These are phyloP conservation scores for Syncephalastrum contaminatum DNA, from an alignment of 371 early-diverging fungal species.

Conservation along the genomic window DNA sequence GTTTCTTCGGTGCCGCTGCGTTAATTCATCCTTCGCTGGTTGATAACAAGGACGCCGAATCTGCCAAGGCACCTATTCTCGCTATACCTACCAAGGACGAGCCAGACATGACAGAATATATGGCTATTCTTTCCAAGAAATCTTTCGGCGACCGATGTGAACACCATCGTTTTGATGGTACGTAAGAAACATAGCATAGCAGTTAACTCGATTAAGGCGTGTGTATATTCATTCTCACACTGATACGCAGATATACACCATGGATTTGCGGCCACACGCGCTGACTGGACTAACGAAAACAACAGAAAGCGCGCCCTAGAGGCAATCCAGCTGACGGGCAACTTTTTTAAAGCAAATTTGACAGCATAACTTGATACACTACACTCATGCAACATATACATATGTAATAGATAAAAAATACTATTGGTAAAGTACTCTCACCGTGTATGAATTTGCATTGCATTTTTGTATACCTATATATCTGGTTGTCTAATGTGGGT, in stretches of 20 bases:
- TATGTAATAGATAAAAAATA: too few species aligned
- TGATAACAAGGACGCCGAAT: slow-evolving; percentile 48
- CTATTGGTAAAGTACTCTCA: too few species aligned
- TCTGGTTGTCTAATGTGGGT: too few species aligned
- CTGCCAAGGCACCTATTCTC: slow-evolving; percentile 57
- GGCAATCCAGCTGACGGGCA: slow-evolving; percentile 47
- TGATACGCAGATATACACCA: slow-evolving; percentile 58
- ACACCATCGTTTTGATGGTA: slow-evolving; percentile 59
- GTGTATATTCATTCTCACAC: too few species aligned
- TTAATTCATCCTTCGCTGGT: slow-evolving; percentile 65
- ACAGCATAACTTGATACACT: too few species aligned
- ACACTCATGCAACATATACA: too few species aligned
- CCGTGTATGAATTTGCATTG: too few species aligned
- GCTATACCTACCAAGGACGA: slow-evolving; percentile 65
- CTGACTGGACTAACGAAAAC: slow-evolving; percentile 53
- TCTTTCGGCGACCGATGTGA: slow-evolving; percentile 55
- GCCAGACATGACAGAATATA: slow-evolving; percentile 55
- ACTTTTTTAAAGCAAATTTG: slow-evolving; percentile 38
- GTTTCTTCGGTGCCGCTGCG: slow-evolving; percentile 51
- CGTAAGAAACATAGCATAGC: not conserved
- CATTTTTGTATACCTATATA: too few species aligned
- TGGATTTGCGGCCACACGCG: slow-evolving; percentile 72
- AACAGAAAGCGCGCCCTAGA: slow-evolving; percentile 52
- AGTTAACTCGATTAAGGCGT: too few species aligned
- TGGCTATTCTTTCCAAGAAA: slow-evolving; percentile 47